Conservation (phyloP, 2,329 filamentous ascomycete genomes). For the Ophiostoma ips region DNA sequence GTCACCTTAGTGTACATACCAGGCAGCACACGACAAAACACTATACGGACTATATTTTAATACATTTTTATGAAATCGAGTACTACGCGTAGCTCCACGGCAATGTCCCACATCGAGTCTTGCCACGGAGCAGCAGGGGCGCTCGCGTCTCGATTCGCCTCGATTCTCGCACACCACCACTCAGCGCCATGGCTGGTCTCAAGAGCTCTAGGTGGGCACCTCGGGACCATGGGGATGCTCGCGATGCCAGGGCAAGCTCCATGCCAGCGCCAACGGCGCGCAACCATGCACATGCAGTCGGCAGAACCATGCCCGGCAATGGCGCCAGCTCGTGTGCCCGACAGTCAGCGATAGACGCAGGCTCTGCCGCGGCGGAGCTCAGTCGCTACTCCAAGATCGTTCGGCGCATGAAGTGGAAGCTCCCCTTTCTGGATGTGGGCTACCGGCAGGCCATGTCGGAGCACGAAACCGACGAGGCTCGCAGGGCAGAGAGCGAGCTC, state of each 20-base stretch:
- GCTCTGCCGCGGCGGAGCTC: constrained; percentile 26
- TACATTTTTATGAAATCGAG: no score
- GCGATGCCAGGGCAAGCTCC: constrained; percentile 8
- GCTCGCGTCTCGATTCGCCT: background rate
- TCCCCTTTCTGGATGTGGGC: constrained; percentile 41
- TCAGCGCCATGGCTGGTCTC: constrained; percentile 4
- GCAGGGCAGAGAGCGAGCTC: constrained; percentile 36
- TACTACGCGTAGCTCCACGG: no score
- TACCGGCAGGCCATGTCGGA: constrained; percentile 33
- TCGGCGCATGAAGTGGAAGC: constrained; percentile 48
- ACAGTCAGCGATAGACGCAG: background rate
- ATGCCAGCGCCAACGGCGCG: constrained; percentile 1
- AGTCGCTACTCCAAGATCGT: constrained; percentile 46
- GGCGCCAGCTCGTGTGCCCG: background rate
- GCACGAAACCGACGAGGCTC: constrained; percentile 15
- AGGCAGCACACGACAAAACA: no score
- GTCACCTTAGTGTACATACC: no score
- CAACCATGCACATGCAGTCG: background rate
- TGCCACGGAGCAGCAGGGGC: no score
- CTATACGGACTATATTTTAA: no score
- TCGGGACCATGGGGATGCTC: background rate
- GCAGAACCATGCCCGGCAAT: background rate
- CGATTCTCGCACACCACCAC: background rate
- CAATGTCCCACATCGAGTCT: no score
- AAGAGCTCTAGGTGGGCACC: constrained; percentile 10